These are phyloP conservation scores for Gracilaria caudata DNA, from an alignment of 23 red algal genomes.

Conservation along the genomic window DNA sequence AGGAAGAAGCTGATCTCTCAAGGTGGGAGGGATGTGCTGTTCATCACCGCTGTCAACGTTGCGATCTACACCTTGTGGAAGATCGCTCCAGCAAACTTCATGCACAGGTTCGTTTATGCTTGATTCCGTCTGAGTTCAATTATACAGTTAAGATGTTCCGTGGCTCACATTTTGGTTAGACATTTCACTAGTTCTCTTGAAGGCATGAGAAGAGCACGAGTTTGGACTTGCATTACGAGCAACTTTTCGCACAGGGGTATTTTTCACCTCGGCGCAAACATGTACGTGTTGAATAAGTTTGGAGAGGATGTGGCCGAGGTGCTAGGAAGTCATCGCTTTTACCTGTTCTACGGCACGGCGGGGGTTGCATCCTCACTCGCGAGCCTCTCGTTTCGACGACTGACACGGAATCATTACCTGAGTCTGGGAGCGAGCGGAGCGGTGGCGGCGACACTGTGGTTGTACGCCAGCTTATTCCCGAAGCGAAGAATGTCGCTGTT, in stretches of 20 bases:
- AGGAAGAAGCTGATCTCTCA: background rate
- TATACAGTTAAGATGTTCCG: background rate
- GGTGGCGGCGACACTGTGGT: constrained; percentile 73
- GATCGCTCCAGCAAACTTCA: constrained; percentile 54
- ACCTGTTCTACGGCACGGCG: constrained; percentile 64
- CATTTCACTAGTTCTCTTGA: constrained; percentile 66
- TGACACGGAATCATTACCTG: constrained; percentile 45
- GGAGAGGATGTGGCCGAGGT: constrained; percentile 64
- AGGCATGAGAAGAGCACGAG: constrained; percentile 42
- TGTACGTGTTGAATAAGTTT: constrained; percentile 77
- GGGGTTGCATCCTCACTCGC: constrained; percentile 69
- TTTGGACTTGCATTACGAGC: constrained; percentile 61
- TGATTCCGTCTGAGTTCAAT: background rate
- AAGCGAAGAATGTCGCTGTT: constrained; percentile 66
- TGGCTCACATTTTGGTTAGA: constrained; percentile 12
- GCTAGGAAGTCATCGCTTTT: constrained; percentile 64
- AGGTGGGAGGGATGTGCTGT: constrained; percentile 42
- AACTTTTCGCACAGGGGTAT: constrained; percentile 75
- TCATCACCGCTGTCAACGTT: constrained; percentile 62
- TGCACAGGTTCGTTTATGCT: constrained; percentile 66
- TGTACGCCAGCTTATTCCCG: constrained; percentile 73
- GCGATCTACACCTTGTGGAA: constrained; percentile 81
- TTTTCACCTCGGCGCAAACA: constrained; percentile 73
- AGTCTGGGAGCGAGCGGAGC: constrained; percentile 74
- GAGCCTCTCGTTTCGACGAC: constrained; percentile 59